Evolutionary conservation across 2,329 filamentous ascomycete genomes (phyloP).

Genomic region (Hyphodiscus sp.): DNA sequence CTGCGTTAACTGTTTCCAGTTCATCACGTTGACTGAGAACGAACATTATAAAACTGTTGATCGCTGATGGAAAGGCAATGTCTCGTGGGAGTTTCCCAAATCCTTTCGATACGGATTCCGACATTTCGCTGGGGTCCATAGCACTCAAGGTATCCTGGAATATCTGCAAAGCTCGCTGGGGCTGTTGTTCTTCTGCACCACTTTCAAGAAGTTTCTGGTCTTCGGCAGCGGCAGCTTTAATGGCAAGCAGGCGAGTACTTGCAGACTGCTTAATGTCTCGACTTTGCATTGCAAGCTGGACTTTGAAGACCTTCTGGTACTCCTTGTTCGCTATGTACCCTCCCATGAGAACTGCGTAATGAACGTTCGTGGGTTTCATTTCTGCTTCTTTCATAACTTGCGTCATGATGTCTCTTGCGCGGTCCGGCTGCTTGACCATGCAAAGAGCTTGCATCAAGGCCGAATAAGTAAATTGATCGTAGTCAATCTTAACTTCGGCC

Average conservation of each 20-base stretch:
- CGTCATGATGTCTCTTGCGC: constrained; percentile 47
- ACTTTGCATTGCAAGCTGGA: constrained; percentile 39
- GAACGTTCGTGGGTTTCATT: constrained; percentile 38
- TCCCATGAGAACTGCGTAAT: constrained; percentile 47
- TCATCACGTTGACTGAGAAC: constrained; percentile 43
- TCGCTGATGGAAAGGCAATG: constrained; percentile 28
- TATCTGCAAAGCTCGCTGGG: constrained; percentile 21
- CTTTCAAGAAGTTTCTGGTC: constrained; percentile 15
- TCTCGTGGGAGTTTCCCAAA: constrained; percentile 16
- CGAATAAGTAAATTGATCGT: constrained; percentile 52
- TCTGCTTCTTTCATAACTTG: constrained; percentile 43
- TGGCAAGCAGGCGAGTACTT: constrained; percentile 37
- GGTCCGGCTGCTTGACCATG: constrained; percentile 44
- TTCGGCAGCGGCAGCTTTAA: constrained; percentile 28
- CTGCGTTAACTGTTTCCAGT: constrained; percentile 42
- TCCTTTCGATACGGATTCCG: constrained; percentile 21
- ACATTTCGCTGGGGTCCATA: constrained; percentile 23
- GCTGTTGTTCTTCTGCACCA: constrained; percentile 16
- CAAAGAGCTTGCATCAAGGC: constrained; percentile 54
- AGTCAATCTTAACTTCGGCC: constrained; percentile 41
- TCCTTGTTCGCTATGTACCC: constrained; percentile 36
- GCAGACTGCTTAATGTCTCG: constrained; percentile 34
- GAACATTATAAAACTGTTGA: constrained; percentile 50
- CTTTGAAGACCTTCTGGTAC: constrained; percentile 40
- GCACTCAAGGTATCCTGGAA: constrained; percentile 20